phyloP scores from a whole-genome alignment of 2,329 filamentous ascomycete species.

The Paecilomyces formosus region DNA sequence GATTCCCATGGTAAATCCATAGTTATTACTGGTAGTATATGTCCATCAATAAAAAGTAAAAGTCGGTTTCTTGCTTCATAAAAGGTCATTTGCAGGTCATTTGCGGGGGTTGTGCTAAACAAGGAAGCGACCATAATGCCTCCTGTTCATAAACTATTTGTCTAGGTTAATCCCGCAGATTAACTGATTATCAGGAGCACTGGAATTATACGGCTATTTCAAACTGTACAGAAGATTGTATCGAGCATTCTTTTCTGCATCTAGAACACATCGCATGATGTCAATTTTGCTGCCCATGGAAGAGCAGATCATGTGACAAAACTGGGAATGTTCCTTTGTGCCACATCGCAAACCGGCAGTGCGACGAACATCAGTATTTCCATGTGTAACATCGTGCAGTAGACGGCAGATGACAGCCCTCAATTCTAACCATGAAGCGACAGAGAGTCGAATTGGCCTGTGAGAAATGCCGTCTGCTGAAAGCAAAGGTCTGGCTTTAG shows the following conservation, averaged over 20 bases:
- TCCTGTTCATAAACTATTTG: not conserved
- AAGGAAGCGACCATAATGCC: not conserved
- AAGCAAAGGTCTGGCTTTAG: constrained; percentile 13
- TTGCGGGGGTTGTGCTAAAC: not conserved
- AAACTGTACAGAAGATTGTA: not conserved
- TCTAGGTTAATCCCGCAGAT: not conserved
- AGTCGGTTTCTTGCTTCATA: not conserved
- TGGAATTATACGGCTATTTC: not conserved
- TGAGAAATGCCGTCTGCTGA: constrained; percentile 15
- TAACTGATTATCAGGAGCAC: not conserved
- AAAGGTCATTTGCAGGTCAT: not conserved
- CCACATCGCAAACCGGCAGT: not conserved
- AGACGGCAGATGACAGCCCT: not conserved
- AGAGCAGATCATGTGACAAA: not conserved
- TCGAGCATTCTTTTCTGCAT: not conserved
- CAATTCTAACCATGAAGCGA: constrained; percentile 6
- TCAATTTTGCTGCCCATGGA: not conserved
- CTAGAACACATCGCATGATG: not conserved
- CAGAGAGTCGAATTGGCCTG: constrained; percentile 15
- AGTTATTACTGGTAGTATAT: not conserved
- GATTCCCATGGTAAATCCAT: not conserved
- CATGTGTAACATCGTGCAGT: not conserved
- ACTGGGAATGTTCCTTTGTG: not conserved
- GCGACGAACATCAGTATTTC: not conserved
- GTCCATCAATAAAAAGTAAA: not conserved